Conservation (phyloP, 495 filamentous ascomycete genomes). For the Viridothelium virens region DNA sequence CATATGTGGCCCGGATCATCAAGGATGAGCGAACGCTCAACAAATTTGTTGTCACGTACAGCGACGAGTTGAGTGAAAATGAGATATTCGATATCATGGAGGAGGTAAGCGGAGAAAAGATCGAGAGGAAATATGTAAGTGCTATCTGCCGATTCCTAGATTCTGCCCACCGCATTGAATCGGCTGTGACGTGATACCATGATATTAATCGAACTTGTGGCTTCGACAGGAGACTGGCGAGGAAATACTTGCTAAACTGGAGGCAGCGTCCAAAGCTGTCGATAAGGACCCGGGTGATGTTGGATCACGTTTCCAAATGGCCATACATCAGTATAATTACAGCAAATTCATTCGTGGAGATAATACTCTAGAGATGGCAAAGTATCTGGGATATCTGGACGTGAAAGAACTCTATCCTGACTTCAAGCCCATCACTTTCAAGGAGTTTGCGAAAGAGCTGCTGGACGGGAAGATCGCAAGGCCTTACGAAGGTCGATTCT, state of each 20-base stretch:
- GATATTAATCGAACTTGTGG: neutral
- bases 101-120: conserved; percentile 47
- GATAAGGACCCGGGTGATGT: conserved; percentile 42
- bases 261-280: conserved; percentile 38
- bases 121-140: conserved; percentile 46
- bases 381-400: conserved; percentile 52
- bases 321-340: conserved; percentile 39
- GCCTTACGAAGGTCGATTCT: neutral
- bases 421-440: neutral
- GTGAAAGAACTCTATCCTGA: conserved; percentile 52
- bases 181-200: neutral
- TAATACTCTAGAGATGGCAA: conserved; percentile 50
- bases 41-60: conserved; percentile 49
- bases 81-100: conserved; percentile 46
- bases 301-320: conserved; percentile 28
- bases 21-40: conserved; percentile 50
- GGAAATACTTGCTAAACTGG: conserved; percentile 20
- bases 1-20: conserved; percentile 50
- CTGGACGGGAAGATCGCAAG: neutral
- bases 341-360: conserved; percentile 50
- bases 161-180: neutral
- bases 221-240: conserved; percentile 23
- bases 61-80: conserved; percentile 43
- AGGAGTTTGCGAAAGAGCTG: neutral
- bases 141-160: neutral